Evolutionary conservation across 2,329 filamentous ascomycete genomes (phyloP), one percentile per base, ranked within the genome.

Genomic region (Neonectria faginata): DNA sequence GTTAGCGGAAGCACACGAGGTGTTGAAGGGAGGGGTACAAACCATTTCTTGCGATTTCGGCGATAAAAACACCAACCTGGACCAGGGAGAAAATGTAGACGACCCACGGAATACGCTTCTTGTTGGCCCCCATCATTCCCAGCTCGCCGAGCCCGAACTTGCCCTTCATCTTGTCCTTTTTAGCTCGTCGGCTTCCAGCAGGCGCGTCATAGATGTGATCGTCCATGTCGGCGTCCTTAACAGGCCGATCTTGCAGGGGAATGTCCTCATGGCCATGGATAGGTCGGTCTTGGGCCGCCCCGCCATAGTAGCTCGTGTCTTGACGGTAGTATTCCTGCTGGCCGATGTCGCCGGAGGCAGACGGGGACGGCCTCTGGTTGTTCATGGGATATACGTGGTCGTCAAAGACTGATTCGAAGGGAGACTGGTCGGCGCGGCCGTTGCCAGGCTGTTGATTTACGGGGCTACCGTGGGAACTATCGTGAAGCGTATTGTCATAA

Each of bases 1-100:
- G 64, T 62, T 31, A 67, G 70, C 67, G 56, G 62, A 63, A 62
- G 44, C 44, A 33, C 36, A 16, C 14, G n/a, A 11, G 20, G 18
- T 39, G 29, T 4, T 9, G 3, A 29, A 39, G n/a, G 16, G 25
- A 14, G 8, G 11, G 22, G 10, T 65, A 78, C 88, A 74, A 85
- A 93, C 92, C 91, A 79, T 94, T 97, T 75, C 91, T 92, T 52
- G 92, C 90, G 66, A 99, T 83, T 81, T 98, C 93, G 57, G 86
- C 93, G 68, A 98, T 92, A 75, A 99, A 99, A 29, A 98, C 93
- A 16, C 84, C 88, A 20, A 96, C 81, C 78, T 98, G 94, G 12
- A 91, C 85, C 31, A 89, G 59, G 3, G 93, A 92, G 67, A 98
- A 86, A 47, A 90, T 79, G 77, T 95, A 98, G 36, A 94, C 92